Base-by-base conservation (phyloP, 768 basidiomycete genomes). In the Tylopilus cervinicoccineus region DNA sequence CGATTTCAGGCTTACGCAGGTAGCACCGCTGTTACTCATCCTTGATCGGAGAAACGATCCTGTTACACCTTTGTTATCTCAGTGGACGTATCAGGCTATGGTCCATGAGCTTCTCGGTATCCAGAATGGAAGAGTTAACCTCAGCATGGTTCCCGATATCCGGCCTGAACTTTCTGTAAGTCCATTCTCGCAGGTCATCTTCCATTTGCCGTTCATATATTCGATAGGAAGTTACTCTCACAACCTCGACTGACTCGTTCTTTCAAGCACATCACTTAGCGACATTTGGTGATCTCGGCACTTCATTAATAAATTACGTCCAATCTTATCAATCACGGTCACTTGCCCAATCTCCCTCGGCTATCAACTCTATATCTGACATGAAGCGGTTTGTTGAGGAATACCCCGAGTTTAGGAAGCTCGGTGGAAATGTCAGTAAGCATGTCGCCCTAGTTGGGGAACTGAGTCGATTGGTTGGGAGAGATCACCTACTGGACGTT, bases 71-170 rank as follows among this genome's bases (percentile, higher is more conserved):
- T 71, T 98, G 31, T 76, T 98, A 26, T 92, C 92, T 3, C 96
- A 97, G 68, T 98, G 96, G 96, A 98, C 96, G 22, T 98, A 98
- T 70, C 95, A 98, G 65, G 96, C 95, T 2, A 97, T 98, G 94
- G 96, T 98, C 0, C 96, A 99, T 60, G 96, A 98, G 64, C 74
- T 96, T 13, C 70, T 98, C 7, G 87, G 89, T 2, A 96, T 99
- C 38, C 84, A 88, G 52, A 98, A 97, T 62, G 95, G 95, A 17
- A 79, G 96, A 49, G 93, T 98, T 4, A 84, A 91, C 61, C 68
- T 95, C 38, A 81, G 79, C 52, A 71, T 80, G 51, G 91, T 94
- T 29, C 92, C 92, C 13, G 93, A 91, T 56, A 86, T 93, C 37
- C 72, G 78, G 41, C 83, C 88, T 23, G 96, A 99, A 65, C 75